These are phyloP conservation scores for Penicillium mononematosum DNA, from an alignment of 495 filamentous ascomycete species.

Conservation along the genomic window DNA sequence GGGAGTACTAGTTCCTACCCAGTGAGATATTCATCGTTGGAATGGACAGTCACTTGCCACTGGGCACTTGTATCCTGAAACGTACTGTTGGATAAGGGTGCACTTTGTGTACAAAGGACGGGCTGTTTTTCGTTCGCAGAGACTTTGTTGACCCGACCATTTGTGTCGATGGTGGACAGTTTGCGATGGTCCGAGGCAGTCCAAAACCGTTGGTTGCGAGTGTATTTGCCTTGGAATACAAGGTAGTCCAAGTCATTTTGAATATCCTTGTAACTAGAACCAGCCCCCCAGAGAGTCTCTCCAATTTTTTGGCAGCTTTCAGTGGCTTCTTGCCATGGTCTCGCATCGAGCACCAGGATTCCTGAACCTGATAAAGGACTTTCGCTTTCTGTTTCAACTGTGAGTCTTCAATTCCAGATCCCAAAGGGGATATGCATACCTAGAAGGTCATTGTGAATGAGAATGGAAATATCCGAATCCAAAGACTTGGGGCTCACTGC, in stretches of 20 bases:
- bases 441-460: slow-evolving; percentile 28
- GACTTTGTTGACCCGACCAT: slow-evolving; percentile 14
- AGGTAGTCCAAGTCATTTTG: slow-evolving; percentile 19
- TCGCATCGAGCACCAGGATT: slow-evolving; percentile 21
- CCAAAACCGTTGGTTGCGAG: slow-evolving; percentile 18
- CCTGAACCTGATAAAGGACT: slow-evolving; percentile 22
- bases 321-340: slow-evolving; percentile 18
- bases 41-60: slow-evolving; percentile 24
- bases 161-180: slow-evolving; percentile 15
- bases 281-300: slow-evolving; percentile 17
- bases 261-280: background rate
- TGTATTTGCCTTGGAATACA: slow-evolving; percentile 13
- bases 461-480: slow-evolving; percentile 22
- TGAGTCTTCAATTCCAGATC: background rate
- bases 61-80: slow-evolving; percentile 14
- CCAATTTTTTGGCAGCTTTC: slow-evolving; percentile 19
- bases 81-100: slow-evolving; percentile 18
- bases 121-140: slow-evolving; percentile 14
- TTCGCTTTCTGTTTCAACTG: slow-evolving; percentile 10
- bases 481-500: slow-evolving; percentile 17
- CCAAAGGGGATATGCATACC: slow-evolving; percentile 5
- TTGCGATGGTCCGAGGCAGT: slow-evolving; percentile 11
- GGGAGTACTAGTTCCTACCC: slow-evolving; percentile 11
- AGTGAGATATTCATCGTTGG: slow-evolving; percentile 22
- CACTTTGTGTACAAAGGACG: slow-evolving; percentile 24